Evolutionary conservation across 2,329 filamentous ascomycete genomes (phyloP), one percentile per base, ranked within the genome.

Genomic region (Graphilbum fragrans): DNA sequence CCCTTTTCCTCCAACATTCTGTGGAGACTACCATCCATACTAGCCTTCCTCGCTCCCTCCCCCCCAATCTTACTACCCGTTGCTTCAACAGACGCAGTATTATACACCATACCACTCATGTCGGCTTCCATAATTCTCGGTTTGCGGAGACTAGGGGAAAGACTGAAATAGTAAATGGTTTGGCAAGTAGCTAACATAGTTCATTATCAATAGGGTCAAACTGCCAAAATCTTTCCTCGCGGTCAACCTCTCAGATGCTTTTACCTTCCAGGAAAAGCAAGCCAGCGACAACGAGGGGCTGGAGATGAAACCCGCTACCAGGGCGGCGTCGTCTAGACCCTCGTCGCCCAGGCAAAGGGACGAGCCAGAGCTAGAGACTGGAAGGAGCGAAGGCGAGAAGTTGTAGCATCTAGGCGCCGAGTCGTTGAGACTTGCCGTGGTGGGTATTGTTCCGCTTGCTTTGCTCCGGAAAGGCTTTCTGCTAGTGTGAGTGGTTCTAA

Each of bases 201-300:
- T 36, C n/a, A 12, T 7, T 29, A 11, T 37, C 7, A 49, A 25
- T 49, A 78, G 74, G 54, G 76, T 80, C 50, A 80, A 80, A 62
- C 55, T 80, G 12, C 76, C 76, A 40, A 80, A 80, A 60, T 77
- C 72, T 1, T 80, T 80, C 55, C 60, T 79, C 36, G 75, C 76
- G 3, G 72, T 80, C 46, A 80, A 80, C 50, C 57, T 80, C 10
- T 78, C 74, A 8, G 74, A 78, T 44, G 72, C 74, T 4, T 78
- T 78, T 49, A 70, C 66, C 0, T 76, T 77, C 48, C 72, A 77
- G 47, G 72, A 77, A 50, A 67, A 66, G 38, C 64, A 69, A 43
- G 63, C 63, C 12, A 62, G 62, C 41, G 69, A 74, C 43, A 46
- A 37, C 12, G 53, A 54, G 3, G 45, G 50, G 23, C 54, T 69